Conservation (phyloP, 1,139 yeast genomes). For the Kurtzmaniella quercitrusa region DNA sequence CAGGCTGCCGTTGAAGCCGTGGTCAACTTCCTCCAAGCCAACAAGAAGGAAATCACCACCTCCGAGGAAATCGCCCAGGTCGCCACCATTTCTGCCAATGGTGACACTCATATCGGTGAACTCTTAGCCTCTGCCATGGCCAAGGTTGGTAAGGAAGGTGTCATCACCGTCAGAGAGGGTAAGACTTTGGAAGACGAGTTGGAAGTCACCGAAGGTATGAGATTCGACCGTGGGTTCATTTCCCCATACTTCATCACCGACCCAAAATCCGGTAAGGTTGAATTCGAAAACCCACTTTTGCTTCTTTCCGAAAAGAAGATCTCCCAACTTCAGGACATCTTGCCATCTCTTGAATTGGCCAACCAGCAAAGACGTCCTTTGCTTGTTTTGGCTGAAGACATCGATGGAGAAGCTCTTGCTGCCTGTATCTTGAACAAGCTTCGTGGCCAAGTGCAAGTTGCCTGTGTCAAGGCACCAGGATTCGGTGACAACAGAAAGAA, state of each 20-base stretch:
- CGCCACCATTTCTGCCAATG: slow-evolving; percentile 98
- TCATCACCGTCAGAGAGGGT: slow-evolving; percentile 95
- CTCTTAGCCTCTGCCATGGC: slow-evolving; percentile 97
- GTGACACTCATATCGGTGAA: slow-evolving; percentile 91
- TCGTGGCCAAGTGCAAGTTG: slow-evolving; percentile 98
- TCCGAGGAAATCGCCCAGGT: slow-evolving; percentile 98
- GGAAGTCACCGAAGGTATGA: slow-evolving; percentile 99
- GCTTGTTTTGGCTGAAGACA: slow-evolving; percentile 92
- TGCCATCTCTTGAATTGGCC: slow-evolving; percentile 92
- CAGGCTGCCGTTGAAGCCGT: slow-evolving; percentile 99
- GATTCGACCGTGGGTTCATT: slow-evolving; percentile 97
- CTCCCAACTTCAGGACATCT: slow-evolving; percentile 85
- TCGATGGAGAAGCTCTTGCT: slow-evolving; percentile 98
- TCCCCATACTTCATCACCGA: slow-evolving; percentile 98
- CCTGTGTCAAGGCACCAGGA: slow-evolving; percentile 99
- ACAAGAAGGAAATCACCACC: slow-evolving; percentile 96
- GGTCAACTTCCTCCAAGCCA: slow-evolving; percentile 78
- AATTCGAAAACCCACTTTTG: slow-evolving; percentile 91
- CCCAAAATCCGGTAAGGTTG: slow-evolving; percentile 94
- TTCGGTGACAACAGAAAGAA: slow-evolving; percentile 99
- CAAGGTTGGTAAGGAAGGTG: slow-evolving; percentile 99
- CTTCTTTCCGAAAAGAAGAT: slow-evolving; percentile 93
- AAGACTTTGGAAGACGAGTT: slow-evolving; percentile 95
- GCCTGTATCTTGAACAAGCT: slow-evolving; percentile 98
- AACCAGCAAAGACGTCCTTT: slow-evolving; percentile 95